Evolutionary conservation across 1,284 basidiomycete genomes (phyloP).

Genomic region (Earliella scabrosa): DNA sequence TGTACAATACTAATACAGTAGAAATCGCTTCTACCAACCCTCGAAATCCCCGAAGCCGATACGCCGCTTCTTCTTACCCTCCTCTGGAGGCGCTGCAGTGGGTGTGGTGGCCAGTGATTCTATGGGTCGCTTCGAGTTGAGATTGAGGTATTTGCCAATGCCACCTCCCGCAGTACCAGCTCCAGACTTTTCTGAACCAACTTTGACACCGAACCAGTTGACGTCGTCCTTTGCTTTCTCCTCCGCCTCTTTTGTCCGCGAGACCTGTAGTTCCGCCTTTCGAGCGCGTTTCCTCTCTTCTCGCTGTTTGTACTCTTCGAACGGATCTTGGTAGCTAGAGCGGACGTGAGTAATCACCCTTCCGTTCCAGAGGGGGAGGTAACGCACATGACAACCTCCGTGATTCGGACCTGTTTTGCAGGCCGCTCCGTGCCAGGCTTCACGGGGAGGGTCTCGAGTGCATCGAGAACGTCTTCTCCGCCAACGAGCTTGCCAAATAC

Average conservation of each 20-base stretch:
- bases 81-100: slow-evolving; percentile 36
- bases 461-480: slow-evolving; percentile 88
- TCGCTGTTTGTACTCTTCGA: slow-evolving; percentile 81
- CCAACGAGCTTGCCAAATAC: slow-evolving; percentile 98
- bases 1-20: slow-evolving; percentile 24
- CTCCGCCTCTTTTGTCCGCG: slow-evolving; percentile 44
- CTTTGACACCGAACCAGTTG: slow-evolving; percentile 86
- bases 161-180: slow-evolving; percentile 38
- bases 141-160: slow-evolving; percentile 69
- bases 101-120: slow-evolving; percentile 9
- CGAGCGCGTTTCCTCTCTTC: slow-evolving; percentile 75
- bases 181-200: slow-evolving; percentile 49
- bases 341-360: background rate
- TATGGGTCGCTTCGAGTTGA: slow-evolving; percentile 50
- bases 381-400: slow-evolving; percentile 76
- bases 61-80: slow-evolving; percentile 72
- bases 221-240: slow-evolving; percentile 58
- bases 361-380: background rate
- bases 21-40: slow-evolving; percentile 53
- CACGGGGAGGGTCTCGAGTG: slow-evolving; percentile 80
- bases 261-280: slow-evolving; percentile 42
- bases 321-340: slow-evolving; percentile 80
- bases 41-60: slow-evolving; percentile 84
- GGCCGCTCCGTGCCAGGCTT: slow-evolving; percentile 90
- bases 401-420: slow-evolving; percentile 79